These are phyloP conservation scores for Leptosphaerulina australis DNA, from an alignment of 2,329 filamentous ascomycete genomes.

Conservation along the genomic window DNA sequence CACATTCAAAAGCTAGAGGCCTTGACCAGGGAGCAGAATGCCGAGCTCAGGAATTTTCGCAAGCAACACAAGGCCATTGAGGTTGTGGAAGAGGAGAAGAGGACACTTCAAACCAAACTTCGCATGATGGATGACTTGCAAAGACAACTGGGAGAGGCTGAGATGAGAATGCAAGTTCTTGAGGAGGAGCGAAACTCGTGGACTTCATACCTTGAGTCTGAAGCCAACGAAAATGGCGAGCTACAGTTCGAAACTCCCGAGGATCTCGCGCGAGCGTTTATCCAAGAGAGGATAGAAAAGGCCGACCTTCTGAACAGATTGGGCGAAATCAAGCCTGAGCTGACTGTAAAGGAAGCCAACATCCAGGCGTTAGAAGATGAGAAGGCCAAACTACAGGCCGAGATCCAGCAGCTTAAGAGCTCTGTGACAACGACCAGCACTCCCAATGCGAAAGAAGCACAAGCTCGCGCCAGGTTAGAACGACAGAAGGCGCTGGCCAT, in stretches of 20 bases:
- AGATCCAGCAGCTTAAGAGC: conserved; percentile 73
- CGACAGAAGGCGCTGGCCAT: conserved; percentile 82
- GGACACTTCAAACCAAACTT: conserved; percentile 76
- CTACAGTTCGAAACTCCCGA: conserved; percentile 87
- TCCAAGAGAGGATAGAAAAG: conserved; percentile 80
- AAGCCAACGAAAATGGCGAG: conserved; percentile 64
- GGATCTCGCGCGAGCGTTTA: conserved; percentile 80
- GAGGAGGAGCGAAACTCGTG: conserved; percentile 88
- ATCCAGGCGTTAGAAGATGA: conserved; percentile 76
- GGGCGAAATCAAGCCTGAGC: conserved; percentile 78
- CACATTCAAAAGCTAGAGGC: conserved; percentile 86
- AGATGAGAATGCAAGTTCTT: conserved; percentile 81
- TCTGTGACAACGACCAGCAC: conserved; percentile 49
- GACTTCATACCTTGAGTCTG: conserved; percentile 80
- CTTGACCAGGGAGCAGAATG: conserved; percentile 76
- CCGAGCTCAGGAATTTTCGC: conserved; percentile 80
- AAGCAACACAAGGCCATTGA: conserved; percentile 86
- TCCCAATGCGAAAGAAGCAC: conserved; percentile 59
- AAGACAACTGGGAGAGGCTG: conserved; percentile 76
- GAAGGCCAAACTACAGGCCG: conserved; percentile 65
- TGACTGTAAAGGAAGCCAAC: conserved; percentile 75
- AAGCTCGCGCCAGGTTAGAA: conserved; percentile 76
- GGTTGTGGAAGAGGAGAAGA: conserved; percentile 94
- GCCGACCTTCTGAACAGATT: conserved; percentile 80
- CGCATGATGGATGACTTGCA: conserved; percentile 76